Percentiles rank a stretch among this genome's conserved stretches.
Conservation (phyloP, 768 basidiomycete species). For the Macrolepiota fuliginosa region DNA sequence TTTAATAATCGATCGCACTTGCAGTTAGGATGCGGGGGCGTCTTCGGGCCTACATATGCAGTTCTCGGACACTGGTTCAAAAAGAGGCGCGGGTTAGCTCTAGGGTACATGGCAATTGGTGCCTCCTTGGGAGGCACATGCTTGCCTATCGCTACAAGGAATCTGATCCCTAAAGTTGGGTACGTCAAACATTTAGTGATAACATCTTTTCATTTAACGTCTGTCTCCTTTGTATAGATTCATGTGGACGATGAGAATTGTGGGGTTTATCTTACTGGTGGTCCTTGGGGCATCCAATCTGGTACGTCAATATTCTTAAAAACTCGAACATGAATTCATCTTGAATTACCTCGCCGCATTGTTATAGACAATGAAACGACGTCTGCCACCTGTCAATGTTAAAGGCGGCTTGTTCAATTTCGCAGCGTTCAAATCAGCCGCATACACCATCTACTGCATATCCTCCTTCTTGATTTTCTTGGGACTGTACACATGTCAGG, state of each 20-base stretch:
- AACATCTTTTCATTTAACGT: background rate
- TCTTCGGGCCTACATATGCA: constrained; percentile 61
- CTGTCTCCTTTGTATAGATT: constrained; percentile 43
- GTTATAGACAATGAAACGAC: constrained; percentile 39
- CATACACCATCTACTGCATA: constrained; percentile 56
- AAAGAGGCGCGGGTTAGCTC: constrained; percentile 51
- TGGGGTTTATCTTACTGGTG: constrained; percentile 60
- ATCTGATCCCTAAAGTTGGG: constrained; percentile 48
- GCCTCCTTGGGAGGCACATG: constrained; percentile 68
- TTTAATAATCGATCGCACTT: constrained; percentile 14
- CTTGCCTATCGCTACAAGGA: constrained; percentile 59
- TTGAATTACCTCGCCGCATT: background rate
- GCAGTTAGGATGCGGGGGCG: constrained; percentile 48
- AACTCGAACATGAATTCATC: background rate
- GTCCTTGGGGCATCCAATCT: constrained; percentile 54
- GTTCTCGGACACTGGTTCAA: constrained; percentile 76
- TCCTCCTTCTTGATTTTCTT: constrained; percentile 59
- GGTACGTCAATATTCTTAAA: background rate
- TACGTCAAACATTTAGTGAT: constrained; percentile 16
- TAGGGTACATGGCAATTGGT: constrained; percentile 64
- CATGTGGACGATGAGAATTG: constrained; percentile 70
- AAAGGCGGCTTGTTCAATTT: constrained; percentile 59
- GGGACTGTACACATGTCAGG: constrained; percentile 64
- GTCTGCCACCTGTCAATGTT: constrained; percentile 51
- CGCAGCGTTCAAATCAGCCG: constrained; percentile 44